These are phyloP conservation scores for Triangularia verruculosa DNA, from an alignment of 2,329 filamentous ascomycete genomes.

Conservation along the genomic window DNA sequence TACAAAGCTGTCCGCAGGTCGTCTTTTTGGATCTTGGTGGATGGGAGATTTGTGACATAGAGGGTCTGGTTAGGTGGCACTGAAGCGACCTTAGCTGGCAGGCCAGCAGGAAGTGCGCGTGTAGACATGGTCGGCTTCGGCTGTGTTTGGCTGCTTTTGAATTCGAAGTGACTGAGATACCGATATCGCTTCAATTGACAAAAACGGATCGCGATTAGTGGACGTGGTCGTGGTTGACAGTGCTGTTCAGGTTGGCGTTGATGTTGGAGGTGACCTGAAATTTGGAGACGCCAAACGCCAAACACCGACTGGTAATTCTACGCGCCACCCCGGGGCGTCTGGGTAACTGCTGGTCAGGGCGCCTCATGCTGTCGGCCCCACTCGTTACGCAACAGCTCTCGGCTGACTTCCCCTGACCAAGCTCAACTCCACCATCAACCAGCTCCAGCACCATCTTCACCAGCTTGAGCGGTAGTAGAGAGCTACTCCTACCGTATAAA, in stretches of 20 bases:
- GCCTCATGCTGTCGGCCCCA: conserved; percentile 11
- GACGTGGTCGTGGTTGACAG: not conserved
- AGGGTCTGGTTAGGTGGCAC: conserved; percentile 75
- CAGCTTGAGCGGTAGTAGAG: conserved; percentile 78
- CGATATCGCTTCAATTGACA: not conserved
- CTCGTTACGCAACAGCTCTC: conserved; percentile 10
- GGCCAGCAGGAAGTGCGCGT: conserved; percentile 30
- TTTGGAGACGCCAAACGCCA: conserved; percentile 6
- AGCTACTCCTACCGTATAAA: conserved; percentile 79
- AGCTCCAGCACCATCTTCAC: not conserved
- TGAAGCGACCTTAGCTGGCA: conserved; percentile 45
- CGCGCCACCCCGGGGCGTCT: not conserved
- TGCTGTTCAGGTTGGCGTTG: not conserved
- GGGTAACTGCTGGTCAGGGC: not conserved
- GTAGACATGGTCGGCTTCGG: conserved; percentile 34
- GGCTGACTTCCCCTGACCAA: conserved; percentile 3
- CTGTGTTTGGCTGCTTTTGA: not conserved
- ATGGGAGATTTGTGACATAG: conserved; percentile 82
- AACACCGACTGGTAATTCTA: not conserved
- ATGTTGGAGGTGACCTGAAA: conserved; percentile 6
- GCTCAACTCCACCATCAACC: conserved; percentile 12
- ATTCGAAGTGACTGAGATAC: not conserved
- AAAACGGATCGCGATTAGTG: not conserved
- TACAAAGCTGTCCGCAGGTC: conserved; percentile 87
- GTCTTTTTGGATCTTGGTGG: conserved; percentile 83